A percentile compares a stretch with the other conserved stretches of the same genome.
phyloP scores from a whole-genome alignment of 495 filamentous ascomycete species.

The Bathelium albidoporum region DNA sequence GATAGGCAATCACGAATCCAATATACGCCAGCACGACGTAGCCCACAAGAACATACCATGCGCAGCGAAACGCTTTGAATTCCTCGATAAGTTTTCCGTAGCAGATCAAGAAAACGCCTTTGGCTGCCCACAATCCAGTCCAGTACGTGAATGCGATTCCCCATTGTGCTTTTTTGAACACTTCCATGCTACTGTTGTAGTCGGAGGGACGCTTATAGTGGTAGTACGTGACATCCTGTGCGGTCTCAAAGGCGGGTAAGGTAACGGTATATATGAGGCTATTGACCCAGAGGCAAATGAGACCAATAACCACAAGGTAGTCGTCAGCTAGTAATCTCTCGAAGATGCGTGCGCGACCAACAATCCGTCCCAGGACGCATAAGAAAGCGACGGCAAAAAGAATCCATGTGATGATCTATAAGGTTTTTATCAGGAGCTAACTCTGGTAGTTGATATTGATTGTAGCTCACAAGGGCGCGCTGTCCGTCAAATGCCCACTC shows the following conservation, averaged over 20 bases:
- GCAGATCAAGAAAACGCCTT: background rate
- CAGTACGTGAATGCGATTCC: background rate
- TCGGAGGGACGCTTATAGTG: background rate
- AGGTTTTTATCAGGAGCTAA: background rate
- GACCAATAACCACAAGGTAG: background rate
- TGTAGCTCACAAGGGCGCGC: background rate
- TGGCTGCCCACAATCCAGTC: background rate
- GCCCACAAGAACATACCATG: background rate
- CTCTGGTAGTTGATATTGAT: background rate
- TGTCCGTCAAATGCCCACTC: background rate
- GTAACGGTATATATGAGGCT: background rate
- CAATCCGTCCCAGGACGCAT: background rate
- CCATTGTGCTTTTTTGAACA: background rate
- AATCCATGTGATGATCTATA: background rate
- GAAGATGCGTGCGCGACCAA: background rate
- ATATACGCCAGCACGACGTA: slow-evolving; percentile 1
- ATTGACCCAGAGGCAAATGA: background rate
- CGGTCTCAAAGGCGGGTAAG: background rate
- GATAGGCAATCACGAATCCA: background rate
- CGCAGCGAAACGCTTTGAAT: background rate
- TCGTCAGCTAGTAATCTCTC: background rate
- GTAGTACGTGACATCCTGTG: background rate
- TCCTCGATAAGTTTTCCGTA: background rate
- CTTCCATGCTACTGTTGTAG: background rate
- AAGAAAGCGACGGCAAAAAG: background rate